These are phyloP conservation scores for Hymenoscyphus scutula DNA, from an alignment of 2,329 filamentous ascomycete species.

Conservation along the genomic window DNA sequence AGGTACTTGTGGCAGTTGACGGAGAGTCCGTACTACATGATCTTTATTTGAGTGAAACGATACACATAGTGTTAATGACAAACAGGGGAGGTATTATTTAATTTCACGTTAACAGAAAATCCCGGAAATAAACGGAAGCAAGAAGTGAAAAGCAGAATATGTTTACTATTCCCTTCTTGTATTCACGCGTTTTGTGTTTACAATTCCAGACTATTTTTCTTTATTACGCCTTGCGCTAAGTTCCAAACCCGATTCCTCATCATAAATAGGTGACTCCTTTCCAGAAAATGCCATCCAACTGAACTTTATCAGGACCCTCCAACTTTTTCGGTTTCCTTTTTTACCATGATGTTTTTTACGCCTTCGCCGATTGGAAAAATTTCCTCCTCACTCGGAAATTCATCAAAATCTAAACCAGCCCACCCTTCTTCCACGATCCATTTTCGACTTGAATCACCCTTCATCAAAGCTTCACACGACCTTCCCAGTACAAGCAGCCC, in stretches of 20 bases:
- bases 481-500: conserved; percentile 82
- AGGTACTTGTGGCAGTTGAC: conserved; percentile 70
- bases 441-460: conserved; percentile 54
- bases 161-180: background rate
- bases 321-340: conserved; percentile 17
- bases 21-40: conserved; percentile 54
- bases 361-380: conserved; percentile 13
- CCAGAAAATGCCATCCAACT: conserved; percentile 25
- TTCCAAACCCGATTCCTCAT: background rate
- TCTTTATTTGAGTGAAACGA: conserved; percentile 23
- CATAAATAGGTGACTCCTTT: conserved; percentile 4
- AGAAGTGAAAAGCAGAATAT: background rate
- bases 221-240: no score
- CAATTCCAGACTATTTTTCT: no score
- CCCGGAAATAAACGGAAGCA: background rate
- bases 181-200: no score
- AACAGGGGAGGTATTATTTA: background rate
- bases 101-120: background rate
- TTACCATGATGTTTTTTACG: no score
- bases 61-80: background rate
- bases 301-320: conserved; percentile 12
- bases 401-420: conserved; percentile 67
- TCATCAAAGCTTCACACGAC: conserved; percentile 75
- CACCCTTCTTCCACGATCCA: conserved; percentile 92
- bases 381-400: conserved; percentile 25